These are phyloP conservation scores for Plantago ovata DNA, from an alignment of 257 asterid species.

Conservation along the genomic window DNA sequence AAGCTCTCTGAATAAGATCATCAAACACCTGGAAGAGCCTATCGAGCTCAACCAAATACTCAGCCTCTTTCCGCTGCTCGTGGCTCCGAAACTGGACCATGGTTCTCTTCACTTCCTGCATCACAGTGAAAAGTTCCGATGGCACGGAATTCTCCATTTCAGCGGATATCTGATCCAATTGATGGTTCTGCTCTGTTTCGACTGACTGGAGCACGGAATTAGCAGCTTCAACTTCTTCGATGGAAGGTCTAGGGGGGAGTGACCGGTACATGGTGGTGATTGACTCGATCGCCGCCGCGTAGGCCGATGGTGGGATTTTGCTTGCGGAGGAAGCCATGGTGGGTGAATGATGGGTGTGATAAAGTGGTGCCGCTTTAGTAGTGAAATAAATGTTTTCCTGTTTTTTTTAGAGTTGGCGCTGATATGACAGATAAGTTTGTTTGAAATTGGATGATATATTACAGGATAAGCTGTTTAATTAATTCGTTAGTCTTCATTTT, in stretches of 20 bases:
- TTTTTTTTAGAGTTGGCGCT: too few relatives aligned
- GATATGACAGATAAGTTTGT: too few relatives aligned
- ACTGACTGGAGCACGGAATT: constrained; percentile 47
- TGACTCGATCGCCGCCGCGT: constrained; percentile 48
- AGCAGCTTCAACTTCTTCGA: constrained; percentile 67
- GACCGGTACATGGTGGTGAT: constrained; percentile 57
- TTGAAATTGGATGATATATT: too few relatives aligned
- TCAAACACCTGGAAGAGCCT: constrained; percentile 49
- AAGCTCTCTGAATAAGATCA: constrained; percentile 51
- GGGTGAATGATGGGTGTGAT: constrained; percentile 5
- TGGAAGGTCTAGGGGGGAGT: constrained; percentile 60
- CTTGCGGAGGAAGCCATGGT: constrained; percentile 44
- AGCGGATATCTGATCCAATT: constrained; percentile 47
- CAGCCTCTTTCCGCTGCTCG: constrained; percentile 65
- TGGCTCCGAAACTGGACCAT: constrained; percentile 41
- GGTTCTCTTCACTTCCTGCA: constrained; percentile 42
- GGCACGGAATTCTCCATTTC: constrained; percentile 39
- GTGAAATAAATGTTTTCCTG: too few relatives aligned
- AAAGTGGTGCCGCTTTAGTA: too few relatives aligned
- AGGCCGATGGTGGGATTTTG: constrained; percentile 29
- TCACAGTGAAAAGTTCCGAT: constrained; percentile 46
- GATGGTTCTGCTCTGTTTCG: constrained; percentile 40
- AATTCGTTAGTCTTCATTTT: too few relatives aligned
- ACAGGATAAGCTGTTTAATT: too few relatives aligned
- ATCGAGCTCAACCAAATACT: constrained; percentile 53